phyloP scores from a whole-genome alignment of 2,329 filamentous ascomycete species.

The Nigrospora sphaerica region DNA sequence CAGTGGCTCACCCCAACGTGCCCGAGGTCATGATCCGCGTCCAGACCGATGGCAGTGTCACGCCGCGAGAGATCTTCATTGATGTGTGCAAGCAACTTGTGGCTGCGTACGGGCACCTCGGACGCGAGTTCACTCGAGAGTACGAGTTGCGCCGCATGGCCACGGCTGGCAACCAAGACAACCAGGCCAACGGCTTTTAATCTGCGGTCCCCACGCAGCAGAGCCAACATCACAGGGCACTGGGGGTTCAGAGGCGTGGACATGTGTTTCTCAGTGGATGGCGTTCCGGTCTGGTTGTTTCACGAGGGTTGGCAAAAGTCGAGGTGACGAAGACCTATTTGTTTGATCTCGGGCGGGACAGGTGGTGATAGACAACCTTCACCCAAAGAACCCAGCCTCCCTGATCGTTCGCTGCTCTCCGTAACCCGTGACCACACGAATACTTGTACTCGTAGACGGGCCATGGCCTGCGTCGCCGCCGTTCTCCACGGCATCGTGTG shows the following conservation, averaged over 20 bases:
- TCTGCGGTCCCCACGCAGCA: not conserved
- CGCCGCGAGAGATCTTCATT: constrained; percentile 82
- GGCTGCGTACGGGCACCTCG: constrained; percentile 69
- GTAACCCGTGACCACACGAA: no score
- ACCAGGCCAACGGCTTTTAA: constrained; percentile 16
- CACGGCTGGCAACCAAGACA: constrained; percentile 52
- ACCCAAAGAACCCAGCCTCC: no score
- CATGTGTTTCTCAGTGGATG: constrained; percentile 8
- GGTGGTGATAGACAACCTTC: no score
- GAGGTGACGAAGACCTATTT: no score
- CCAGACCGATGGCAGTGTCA: constrained; percentile 83
- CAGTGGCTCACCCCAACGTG: constrained; percentile 54
- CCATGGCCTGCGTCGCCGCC: no score
- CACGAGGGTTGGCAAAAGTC: no score
- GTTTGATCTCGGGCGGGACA: no score
- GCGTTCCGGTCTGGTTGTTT: constrained; percentile 7
- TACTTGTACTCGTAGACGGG: no score
- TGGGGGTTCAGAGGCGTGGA: not conserved
- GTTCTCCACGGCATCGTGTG: no score
- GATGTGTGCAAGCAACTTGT: constrained; percentile 78
- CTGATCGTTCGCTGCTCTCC: no score
- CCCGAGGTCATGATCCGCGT: constrained; percentile 65
- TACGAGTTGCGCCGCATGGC: constrained; percentile 85
- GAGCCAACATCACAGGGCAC: not conserved
- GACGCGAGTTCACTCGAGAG: constrained; percentile 86